Evolutionary conservation across 768 basidiomycete species (phyloP).

Genomic region (Rhodotorula paludigena): DNA sequence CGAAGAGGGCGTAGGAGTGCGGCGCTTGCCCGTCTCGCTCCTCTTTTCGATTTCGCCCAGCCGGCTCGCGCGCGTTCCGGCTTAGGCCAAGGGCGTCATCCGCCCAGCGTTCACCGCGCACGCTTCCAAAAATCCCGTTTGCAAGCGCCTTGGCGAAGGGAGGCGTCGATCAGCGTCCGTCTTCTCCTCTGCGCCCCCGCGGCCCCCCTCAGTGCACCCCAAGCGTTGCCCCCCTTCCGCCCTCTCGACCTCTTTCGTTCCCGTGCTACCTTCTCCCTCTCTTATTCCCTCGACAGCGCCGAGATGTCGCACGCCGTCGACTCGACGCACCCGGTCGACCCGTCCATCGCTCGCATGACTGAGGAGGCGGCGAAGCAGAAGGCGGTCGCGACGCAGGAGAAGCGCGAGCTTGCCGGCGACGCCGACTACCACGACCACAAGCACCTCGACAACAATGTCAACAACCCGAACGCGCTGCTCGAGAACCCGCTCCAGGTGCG

Average conservation of each 20-base stretch:
- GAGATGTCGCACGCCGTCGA: conserved; percentile 8
- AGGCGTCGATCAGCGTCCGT: no score
- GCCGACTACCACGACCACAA: not conserved
- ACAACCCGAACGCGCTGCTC: conserved; percentile 42
- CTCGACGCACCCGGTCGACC: conserved; percentile 6
- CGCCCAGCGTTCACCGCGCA: no score
- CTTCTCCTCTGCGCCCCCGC: no score
- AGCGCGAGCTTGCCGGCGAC: conserved; percentile 27
- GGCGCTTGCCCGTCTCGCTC: no score
- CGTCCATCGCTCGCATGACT: not conserved
- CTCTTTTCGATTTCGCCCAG: no score
- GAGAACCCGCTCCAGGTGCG: conserved; percentile 55
- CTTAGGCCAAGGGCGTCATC: no score
- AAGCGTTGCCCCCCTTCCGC: not conserved
- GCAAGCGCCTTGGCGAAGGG: no score
- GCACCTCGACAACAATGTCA: conserved; percentile 4
- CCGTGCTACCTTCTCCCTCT: not conserved
- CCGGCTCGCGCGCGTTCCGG: no score
- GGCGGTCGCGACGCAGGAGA: conserved; percentile 10
- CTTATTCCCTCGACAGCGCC: not conserved
- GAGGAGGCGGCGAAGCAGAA: conserved; percentile 23
- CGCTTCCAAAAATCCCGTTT: no score
- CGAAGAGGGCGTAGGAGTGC: no score
- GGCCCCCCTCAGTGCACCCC: no score
- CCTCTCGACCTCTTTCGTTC: not conserved